Percentiles rank a stretch among this genome's conserved stretches.
These are phyloP conservation scores for Candida tibetensis DNA, from an alignment of 805 yeast genomes.

Conservation along the genomic window DNA sequence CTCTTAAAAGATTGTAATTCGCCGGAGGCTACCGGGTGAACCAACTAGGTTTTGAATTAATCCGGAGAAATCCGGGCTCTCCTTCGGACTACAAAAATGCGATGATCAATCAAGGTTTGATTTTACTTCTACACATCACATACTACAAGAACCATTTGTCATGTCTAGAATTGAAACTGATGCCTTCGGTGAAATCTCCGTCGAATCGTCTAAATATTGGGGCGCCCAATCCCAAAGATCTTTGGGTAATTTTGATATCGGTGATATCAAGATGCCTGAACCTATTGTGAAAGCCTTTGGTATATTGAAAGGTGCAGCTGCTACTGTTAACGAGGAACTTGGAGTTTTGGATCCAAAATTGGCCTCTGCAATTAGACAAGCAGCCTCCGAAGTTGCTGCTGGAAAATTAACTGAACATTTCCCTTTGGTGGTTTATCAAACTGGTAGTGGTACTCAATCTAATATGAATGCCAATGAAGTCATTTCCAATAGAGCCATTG, in stretches of 20 bases:
- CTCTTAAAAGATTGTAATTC: no score
- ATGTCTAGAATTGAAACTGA: constrained; percentile 33
- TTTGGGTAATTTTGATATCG: constrained; percentile 36
- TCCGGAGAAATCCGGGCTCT: constrained; percentile 1
- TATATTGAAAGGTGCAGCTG: constrained; percentile 38
- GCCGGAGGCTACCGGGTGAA: no score
- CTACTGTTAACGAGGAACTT: constrained; percentile 32
- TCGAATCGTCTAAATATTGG: constrained; percentile 33
- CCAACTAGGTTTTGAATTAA: no score
- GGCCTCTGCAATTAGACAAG: constrained; percentile 33
- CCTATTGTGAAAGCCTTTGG: constrained; percentile 37
- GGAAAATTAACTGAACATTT: constrained; percentile 39
- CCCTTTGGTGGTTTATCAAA: constrained; percentile 41
- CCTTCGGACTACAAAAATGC: not conserved
- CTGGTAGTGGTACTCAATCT: constrained; percentile 41
- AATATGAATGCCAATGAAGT: constrained; percentile 43
- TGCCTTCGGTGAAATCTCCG: constrained; percentile 39
- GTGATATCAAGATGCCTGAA: constrained; percentile 35
- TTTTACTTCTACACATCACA: not conserved
- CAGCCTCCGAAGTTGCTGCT: constrained; percentile 37
- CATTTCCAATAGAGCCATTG: constrained; percentile 38
- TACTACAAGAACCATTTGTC: not conserved
- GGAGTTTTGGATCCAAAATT: constrained; percentile 33
- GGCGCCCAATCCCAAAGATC: constrained; percentile 42
- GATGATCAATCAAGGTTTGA: not conserved